These are phyloP conservation scores for Prunus mume DNA, from an alignment of 306 rosid species.

Conservation along the genomic window DNA sequence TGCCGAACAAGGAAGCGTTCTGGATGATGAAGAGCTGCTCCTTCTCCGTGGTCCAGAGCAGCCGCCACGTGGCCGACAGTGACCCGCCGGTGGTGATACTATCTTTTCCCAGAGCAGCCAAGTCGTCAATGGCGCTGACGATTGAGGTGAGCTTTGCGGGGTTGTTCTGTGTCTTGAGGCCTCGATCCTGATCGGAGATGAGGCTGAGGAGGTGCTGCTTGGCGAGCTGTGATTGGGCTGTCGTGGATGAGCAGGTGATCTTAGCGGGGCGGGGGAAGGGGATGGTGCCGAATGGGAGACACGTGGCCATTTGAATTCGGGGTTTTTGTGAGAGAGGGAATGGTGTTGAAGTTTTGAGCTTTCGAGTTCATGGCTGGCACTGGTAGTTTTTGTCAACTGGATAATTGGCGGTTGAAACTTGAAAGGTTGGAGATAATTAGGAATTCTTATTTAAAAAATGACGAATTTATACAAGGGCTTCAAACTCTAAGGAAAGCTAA, in stretches of 20 bases:
- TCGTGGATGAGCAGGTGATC: conserved; percentile 51
- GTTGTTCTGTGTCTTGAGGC: conserved; percentile 63
- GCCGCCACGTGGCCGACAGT: conserved; percentile 80
- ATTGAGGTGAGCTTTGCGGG: conserved; percentile 44
- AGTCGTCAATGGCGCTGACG: conserved; percentile 53
- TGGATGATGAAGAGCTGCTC: conserved; percentile 88
- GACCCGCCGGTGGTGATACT: conserved; percentile 56
- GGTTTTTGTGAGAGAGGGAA: not conserved
- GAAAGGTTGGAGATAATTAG: not conserved
- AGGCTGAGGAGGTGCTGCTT: conserved; percentile 59
- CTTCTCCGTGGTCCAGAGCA: conserved; percentile 95
- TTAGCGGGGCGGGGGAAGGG: conserved; percentile 24
- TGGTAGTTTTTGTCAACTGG: not conserved
- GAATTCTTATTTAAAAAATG: not conserved
- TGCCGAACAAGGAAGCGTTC: conserved; percentile 72
- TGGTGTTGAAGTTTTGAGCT: not conserved
- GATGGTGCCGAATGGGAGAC: conserved; percentile 27
- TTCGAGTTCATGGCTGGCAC: not conserved
- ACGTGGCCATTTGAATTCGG: conserved; percentile 40
- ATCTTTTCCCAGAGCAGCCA: conserved; percentile 43
- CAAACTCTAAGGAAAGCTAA: too few species aligned
- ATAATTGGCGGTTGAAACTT: conserved; percentile 24
- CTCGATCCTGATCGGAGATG: conserved; percentile 78
- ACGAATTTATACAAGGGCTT: too few species aligned
- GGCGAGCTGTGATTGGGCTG: conserved; percentile 56